Conservation (phyloP, 1,139 yeast species). For the Citeromyces siamensis region DNA sequence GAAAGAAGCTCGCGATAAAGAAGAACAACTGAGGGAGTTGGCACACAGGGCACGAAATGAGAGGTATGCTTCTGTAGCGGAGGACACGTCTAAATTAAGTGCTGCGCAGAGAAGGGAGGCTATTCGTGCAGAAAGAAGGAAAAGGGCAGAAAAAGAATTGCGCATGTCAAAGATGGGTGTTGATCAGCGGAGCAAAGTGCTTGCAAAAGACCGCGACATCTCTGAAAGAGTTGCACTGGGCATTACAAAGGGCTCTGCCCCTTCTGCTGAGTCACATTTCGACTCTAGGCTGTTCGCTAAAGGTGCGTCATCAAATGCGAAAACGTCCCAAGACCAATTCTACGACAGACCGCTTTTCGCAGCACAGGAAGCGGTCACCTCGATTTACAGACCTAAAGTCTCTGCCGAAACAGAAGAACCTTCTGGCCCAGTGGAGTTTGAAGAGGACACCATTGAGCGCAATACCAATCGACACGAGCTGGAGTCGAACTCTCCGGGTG, state of each 20-base stretch:
- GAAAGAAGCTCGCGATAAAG: conserved; percentile 45
- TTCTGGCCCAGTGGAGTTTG: conserved; percentile 14
- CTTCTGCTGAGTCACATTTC: conserved; percentile 28
- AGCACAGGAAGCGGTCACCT: conserved; percentile 35
- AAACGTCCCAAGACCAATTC: conserved; percentile 31
- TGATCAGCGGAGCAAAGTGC: conserved; percentile 26
- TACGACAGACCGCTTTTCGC: conserved; percentile 46
- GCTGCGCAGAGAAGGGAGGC: conserved; percentile 23
- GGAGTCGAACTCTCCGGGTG: conserved; percentile 5
- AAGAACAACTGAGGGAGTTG: conserved; percentile 40
- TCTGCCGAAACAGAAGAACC: conserved; percentile 9
- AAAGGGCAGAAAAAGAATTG: conserved; percentile 32
- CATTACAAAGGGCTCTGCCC: conserved; percentile 19
- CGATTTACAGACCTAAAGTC: conserved; percentile 28
- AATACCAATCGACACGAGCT: not conserved
- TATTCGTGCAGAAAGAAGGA: conserved; percentile 29
- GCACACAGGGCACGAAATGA: conserved; percentile 41
- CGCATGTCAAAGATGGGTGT: conserved; percentile 30
- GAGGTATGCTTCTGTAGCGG: conserved; percentile 6
- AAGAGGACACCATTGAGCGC: conserved; percentile 18
- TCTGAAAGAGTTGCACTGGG: conserved; percentile 44
- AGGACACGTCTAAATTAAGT: conserved; percentile 11
- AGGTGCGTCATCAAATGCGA: conserved; percentile 25
- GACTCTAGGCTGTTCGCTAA: conserved; percentile 43
- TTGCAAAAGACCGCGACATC: conserved; percentile 36